A percentile compares a stretch with the other conserved stretches of the same genome.
Conservation (phyloP, 306 rosid species). For the Gynostemma pentaphyllum region DNA sequence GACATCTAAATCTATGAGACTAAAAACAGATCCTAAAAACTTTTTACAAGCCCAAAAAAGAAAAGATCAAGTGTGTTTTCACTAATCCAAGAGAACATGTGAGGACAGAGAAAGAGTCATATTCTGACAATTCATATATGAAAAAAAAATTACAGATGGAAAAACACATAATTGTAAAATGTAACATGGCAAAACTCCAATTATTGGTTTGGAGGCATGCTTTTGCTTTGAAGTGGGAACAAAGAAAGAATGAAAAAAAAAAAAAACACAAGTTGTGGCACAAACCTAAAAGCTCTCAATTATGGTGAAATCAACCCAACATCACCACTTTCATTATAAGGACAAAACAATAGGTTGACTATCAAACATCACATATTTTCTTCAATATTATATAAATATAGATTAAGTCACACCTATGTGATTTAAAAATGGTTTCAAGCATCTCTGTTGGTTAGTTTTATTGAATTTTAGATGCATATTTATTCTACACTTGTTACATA, state of each 20-base stretch:
- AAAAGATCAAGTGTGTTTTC: too few species aligned
- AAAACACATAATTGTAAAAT: neutral
- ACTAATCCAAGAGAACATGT: neutral
- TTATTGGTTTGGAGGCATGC: conserved; percentile 7
- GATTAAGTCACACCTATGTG: too few species aligned
- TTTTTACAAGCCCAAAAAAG: too few species aligned
- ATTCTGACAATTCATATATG: conserved; percentile 5
- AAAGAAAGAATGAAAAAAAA: neutral
- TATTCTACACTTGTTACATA: too few species aligned
- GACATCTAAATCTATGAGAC: neutral
- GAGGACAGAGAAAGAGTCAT: neutral
- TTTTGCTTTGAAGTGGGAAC: conserved; percentile 5
- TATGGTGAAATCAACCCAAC: conserved; percentile 8
- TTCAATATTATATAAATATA: neutral
- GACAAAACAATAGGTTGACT: conserved; percentile 8
- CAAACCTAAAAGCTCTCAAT: conserved; percentile 6
- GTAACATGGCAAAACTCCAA: neutral
- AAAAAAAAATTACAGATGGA: neutral
- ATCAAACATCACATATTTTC: conserved; percentile 6
- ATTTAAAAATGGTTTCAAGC: too few species aligned
- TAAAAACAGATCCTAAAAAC: neutral
- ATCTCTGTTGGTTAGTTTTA: too few species aligned
- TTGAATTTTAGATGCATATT: too few species aligned
- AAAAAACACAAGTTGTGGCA: conserved; percentile 5
- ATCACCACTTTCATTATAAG: conserved; percentile 8